Conservation (phyloP, 2,329 filamentous ascomycete genomes). For the Colletotrichum caudatum region DNA sequence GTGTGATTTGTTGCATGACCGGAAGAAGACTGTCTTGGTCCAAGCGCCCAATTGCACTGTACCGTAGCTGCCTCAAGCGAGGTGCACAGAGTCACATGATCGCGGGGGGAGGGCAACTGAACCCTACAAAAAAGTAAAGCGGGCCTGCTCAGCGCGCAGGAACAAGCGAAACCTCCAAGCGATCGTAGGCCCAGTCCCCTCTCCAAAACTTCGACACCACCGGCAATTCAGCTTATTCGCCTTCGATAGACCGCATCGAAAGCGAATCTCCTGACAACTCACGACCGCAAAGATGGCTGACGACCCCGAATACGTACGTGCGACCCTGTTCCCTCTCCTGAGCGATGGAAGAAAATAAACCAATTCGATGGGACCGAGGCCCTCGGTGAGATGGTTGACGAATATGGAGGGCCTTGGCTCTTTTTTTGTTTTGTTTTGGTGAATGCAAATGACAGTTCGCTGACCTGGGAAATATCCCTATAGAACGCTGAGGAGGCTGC, state of each 20-base stretch:
- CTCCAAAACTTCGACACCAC: constrained; percentile 41
- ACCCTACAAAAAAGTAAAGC: constrained; percentile 41
- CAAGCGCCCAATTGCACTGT: neutral
- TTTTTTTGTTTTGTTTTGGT: neutral
- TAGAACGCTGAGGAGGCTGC: constrained; percentile 98
- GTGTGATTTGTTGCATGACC: neutral
- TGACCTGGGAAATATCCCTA: constrained; percentile 41
- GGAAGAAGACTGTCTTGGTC: neutral
- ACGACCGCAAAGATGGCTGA: constrained; percentile 80
- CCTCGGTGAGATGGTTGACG: constrained; percentile 16
- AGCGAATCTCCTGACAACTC: constrained; percentile 57
- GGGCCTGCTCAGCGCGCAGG: constrained; percentile 15
- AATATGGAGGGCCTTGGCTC: constrained; percentile 17
- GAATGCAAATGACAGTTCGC: constrained; percentile 47
- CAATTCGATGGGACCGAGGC: constrained; percentile 10
- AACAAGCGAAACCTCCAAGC: constrained; percentile 42
- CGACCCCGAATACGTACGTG: constrained; percentile 82
- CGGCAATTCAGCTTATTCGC: constrained; percentile 52
- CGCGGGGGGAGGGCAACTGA: constrained; percentile 39
- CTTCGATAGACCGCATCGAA: constrained; percentile 57
- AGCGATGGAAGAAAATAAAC: constrained; percentile 26
- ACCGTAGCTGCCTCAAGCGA: neutral
- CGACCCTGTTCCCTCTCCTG: constrained; percentile 41
- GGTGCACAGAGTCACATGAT: constrained; percentile 35
- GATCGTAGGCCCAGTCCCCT: constrained; percentile 30